Percentiles rank a stretch among this genome's conserved stretches.
These are phyloP conservation scores for Ichthyophthirius multifiliis DNA, from an alignment of 169 alveolate genomes.

Conservation along the genomic window DNA sequence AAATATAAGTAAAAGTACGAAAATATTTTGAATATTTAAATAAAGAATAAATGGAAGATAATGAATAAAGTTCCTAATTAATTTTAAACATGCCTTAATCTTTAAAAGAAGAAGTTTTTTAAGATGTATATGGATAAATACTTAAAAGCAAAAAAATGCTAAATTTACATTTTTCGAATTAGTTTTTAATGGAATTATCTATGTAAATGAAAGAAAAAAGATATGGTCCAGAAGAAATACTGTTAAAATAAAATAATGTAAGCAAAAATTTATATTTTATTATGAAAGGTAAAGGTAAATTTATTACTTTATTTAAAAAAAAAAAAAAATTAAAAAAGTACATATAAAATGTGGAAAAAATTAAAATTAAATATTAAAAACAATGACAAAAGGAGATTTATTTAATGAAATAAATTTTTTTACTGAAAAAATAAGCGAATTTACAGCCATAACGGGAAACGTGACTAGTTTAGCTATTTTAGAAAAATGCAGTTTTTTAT, in stretches of 20 bases:
- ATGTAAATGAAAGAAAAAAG: neutral
- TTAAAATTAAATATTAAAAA: neutral
- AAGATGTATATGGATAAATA: neutral
- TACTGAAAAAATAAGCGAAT: neutral
- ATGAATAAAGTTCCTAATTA: neutral
- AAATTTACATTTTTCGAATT: neutral
- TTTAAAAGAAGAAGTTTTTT: neutral
- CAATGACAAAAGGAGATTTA: neutral
- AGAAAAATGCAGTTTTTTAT: neutral
- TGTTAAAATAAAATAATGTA: neutral
- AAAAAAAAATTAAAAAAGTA: neutral
- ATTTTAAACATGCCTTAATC: neutral
- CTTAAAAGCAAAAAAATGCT: neutral
- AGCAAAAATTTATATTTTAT: neutral
- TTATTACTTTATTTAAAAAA: neutral
- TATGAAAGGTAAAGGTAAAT: neutral
- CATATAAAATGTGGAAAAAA: neutral
- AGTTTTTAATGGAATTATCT: neutral
- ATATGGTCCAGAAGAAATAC: constrained; percentile 18
- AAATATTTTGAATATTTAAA: constrained; percentile 9
- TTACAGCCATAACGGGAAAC: neutral
- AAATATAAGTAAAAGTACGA: neutral
- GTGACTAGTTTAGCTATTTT: neutral
- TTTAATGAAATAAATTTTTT: constrained; percentile 5
- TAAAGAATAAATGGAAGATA: constrained; percentile 6